Base-by-base conservation (phyloP, 257 asterid genomes). In the Parsonsia alboflavescens region DNA sequence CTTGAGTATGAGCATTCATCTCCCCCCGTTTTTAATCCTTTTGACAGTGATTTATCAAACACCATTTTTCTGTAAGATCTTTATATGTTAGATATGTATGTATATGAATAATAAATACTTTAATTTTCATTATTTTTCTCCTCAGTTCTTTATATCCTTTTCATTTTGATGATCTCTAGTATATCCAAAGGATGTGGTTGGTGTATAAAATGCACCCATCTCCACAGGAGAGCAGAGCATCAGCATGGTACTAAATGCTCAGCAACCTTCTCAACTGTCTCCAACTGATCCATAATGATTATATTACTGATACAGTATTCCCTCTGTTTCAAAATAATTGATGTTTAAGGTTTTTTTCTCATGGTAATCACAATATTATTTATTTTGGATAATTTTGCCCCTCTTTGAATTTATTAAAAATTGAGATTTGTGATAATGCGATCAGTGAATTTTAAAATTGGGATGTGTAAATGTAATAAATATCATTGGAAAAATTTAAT, bases 1-100 rank as follows among this genome's bases (percentile, higher is more conserved):
- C 97, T 30, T 92, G 58, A 81, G 21, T 21, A 52, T 92, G 58
- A 81, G 21, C 6, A 52, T 45, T 11, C 49, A 1, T 6, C 49
- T 11, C 49, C 49, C 49, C 49, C 49, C 10, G 2, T 1, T 6
- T 45, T 45, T 45, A 7, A 8, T 11, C 49, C 6, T 50, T 15
- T 15, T 15, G 13, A 21, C 17, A 50, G 56, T 45, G 49, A 49
- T 46, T 76, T 33, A 12, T 71, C 19, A 72, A 41, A 50, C 22
- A 61, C 7, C 22, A 45, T 5, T 28, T 62, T 58, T 10, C 6
- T 54, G 15, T 39, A 10, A 65, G 70, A 65, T 65, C 50, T 39
- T 54, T 54, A 15, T 36, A 17, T 16, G 8, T 64, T 6, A 42
- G 0, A 9, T 11, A 39, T 65, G 70, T 65, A 6, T 39, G 50